These are phyloP conservation scores for Didymella pomorum DNA, from an alignment of 2,329 filamentous ascomycete species.

Conservation along the genomic window DNA sequence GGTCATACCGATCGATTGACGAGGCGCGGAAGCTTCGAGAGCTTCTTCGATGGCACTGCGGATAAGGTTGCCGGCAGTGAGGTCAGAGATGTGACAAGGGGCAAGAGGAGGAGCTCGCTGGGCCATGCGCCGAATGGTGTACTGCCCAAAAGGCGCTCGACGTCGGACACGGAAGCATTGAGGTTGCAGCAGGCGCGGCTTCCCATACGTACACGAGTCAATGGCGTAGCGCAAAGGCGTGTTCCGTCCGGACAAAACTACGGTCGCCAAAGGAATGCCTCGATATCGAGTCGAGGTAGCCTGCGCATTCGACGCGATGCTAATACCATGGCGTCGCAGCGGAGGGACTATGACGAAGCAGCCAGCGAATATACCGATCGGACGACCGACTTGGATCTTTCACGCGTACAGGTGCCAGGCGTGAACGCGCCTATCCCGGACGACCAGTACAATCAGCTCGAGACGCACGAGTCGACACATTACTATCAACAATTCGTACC, in stretches of 20 bases:
- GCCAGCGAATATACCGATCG: conserved; percentile 44
- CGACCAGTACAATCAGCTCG: conserved; percentile 8
- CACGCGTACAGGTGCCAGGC: conserved; percentile 44
- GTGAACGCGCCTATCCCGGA: conserved; percentile 48
- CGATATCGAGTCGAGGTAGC: conserved; percentile 49
- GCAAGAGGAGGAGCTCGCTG: conserved; percentile 30
- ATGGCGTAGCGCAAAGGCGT: conserved; percentile 30
- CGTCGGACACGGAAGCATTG: conserved; percentile 38
- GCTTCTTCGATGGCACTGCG: conserved; percentile 64
- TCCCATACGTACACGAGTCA: conserved; percentile 39
- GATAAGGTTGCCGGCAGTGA: conserved; percentile 59
- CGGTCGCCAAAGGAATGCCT: conserved; percentile 38
- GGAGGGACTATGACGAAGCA: conserved; percentile 33
- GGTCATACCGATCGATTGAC: conserved; percentile 25
- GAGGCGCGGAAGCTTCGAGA: conserved; percentile 65
- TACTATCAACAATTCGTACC: conserved; percentile 35
- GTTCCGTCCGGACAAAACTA: conserved; percentile 31
- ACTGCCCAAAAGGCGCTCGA: conserved; percentile 30
- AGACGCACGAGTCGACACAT: conserved; percentile 20
- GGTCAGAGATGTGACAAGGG: conserved; percentile 28
- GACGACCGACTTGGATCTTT: conserved; percentile 40
- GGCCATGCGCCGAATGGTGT: conserved; percentile 18
- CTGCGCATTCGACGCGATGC: conserved; percentile 40
- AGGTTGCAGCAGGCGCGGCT: conserved; percentile 32
- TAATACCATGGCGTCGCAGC: conserved; percentile 21